Evolutionary conservation across 1,284 basidiomycete genomes (phyloP), one percentile per base, ranked within the genome.

Genomic region (Thelephora terrestris): DNA sequence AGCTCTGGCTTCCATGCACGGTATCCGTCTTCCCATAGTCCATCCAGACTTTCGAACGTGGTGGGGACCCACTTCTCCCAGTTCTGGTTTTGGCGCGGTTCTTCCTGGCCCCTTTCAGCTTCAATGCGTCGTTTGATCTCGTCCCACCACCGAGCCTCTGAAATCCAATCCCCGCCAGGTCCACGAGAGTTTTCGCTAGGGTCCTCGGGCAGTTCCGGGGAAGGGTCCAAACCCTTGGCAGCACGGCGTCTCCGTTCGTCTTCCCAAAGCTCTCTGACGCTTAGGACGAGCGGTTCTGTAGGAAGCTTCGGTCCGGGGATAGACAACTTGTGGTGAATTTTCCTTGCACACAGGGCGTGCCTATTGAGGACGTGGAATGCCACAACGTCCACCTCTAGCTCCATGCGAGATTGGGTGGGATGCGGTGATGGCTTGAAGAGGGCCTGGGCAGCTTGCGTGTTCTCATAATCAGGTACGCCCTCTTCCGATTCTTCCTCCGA

Each of bases 261-360:
- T 48, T 94, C 88, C 95, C 95, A 99, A 1, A 99, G 72, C 62
- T 96, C 94, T 47, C 85, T 82, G 47, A 98, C 84, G 56, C 90
- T 85, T 24, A 84, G 75, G 0, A 99, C 88, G 21, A 96, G 76
- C 45, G 90, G 91, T 55, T 90, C 87, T 14, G 74, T 62, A 2
- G 82, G 72, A 17, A 70, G 57, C 52, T 71, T 58, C 25, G 71
- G 62, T 48, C 73, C 62, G 56, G 80, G 70, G 60, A 85, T 78
- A 23, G 74, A 61, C 45, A 91, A 76, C 53, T 78, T 78, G 61
- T 89, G 78, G 55, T 95, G 91, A 1, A 94, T 61, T 50, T 80
- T 72, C 37, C 92, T 79, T 5, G 83, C 71, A 20, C 68, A 61
- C 25, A 96, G 69, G 23, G 66, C 71, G 51, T 75, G 74, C 14